Evolutionary conservation across 306 rosid species (phyloP), one percentile per base, ranked within the genome.

Genomic region (Benincasa hispida): DNA sequence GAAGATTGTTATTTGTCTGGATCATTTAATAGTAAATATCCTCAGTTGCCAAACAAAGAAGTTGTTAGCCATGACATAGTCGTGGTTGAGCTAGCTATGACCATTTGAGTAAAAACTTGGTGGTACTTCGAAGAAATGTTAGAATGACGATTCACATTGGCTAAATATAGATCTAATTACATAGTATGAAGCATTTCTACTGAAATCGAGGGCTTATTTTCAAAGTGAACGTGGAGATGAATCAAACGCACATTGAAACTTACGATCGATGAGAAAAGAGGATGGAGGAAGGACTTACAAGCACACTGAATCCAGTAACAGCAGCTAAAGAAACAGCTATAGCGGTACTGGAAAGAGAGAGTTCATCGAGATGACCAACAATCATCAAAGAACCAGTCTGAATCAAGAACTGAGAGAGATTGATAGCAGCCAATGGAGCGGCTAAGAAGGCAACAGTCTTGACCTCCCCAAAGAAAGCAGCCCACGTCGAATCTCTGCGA

Each of bases 311-410:
- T 66, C 91, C 95, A 5, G 90, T 80, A 83, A 81, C 90, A 0
- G 54, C 48, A 4, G 87, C 42, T 3, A 89, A 77, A 35, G 94
- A 89, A 34, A 79, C 39, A 62, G 90, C 89, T 3, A 90, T 70
- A 77, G 90, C 79, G 45, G 89, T 67, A 79, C 89, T 63, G 5
- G 94, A 76, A 74, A 87, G 94, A 79, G 84, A 74, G 8, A 89
- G 90, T 63, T 84, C 81, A 28, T 84, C 81, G 0, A 87, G 83
- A 25, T 90, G 92, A 67, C 93, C 96, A 7, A 84, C 86, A 66
- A 88, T 83, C 93, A 88, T 88, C 10, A 41, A 78, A 2, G 96
- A 82, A 41, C 82, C 80, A 27, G 81, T 82, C 74, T 86, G 87
- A 48, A 88, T 76, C 78, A 85, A 3, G 58, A 50, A 87, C 35